Conservation (phyloP, 768 basidiomycete species). For the Boletus patriciae region DNA sequence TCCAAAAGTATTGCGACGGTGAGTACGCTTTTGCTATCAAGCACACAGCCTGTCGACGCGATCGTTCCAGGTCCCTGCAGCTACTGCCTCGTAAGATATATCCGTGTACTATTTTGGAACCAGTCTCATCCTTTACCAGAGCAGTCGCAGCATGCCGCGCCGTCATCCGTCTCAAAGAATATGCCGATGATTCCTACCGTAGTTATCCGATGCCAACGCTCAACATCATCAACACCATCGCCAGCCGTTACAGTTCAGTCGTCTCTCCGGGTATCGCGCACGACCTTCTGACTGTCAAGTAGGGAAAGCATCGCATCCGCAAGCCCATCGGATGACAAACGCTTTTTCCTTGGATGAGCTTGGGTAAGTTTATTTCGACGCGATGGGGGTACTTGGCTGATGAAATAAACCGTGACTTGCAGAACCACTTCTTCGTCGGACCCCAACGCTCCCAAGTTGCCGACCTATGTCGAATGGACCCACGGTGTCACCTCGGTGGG, state of each 20-base stretch:
- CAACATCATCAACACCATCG: conserved; percentile 21
- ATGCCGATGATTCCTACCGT: conserved; percentile 34
- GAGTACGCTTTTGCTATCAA: neutral
- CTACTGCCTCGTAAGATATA: conserved; percentile 58
- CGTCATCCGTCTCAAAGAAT: conserved; percentile 65
- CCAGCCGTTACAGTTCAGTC: conserved; percentile 20
- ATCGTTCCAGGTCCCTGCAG: conserved; percentile 55
- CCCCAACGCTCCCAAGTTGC: conserved; percentile 10
- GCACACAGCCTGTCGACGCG: neutral
- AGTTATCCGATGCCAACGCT: conserved; percentile 20
- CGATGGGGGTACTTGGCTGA: neutral
- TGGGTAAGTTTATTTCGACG: conserved; percentile 11
- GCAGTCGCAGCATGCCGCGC: conserved; percentile 57
- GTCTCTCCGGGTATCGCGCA: neutral
- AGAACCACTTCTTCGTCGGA: conserved; percentile 14
- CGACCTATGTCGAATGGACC: conserved; percentile 18
- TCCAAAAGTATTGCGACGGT: conserved; percentile 25
- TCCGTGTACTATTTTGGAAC: neutral
- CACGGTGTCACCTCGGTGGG: conserved; percentile 6
- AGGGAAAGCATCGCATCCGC: conserved; percentile 17
- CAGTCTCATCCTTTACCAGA: conserved; percentile 15
- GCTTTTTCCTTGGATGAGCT: conserved; percentile 19
- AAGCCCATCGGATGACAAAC: conserved; percentile 11
- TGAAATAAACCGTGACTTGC: neutral
- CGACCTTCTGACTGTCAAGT: conserved; percentile 1